A percentile compares a stretch with the other conserved stretches of the same genome.
These are phyloP conservation scores for Apiospora malaysiana DNA, from an alignment of 2,329 filamentous ascomycete species.

Conservation along the genomic window DNA sequence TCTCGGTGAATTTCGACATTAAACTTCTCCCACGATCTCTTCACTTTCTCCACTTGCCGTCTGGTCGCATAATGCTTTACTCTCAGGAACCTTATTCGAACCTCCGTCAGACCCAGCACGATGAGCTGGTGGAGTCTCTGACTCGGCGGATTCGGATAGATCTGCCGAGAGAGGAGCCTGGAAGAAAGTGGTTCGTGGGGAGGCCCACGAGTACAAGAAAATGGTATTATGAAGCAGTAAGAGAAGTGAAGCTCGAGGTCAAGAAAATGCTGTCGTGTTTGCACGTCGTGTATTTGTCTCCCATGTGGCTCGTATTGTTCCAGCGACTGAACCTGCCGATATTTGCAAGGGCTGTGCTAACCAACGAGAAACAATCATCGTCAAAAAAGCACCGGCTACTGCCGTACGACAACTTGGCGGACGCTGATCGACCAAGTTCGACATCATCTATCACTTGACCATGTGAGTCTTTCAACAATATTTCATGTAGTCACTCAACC, in stretches of 20 bases:
- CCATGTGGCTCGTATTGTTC: not conserved
- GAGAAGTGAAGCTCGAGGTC: accelerated
- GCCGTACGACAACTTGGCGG: not conserved
- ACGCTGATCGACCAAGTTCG: not conserved
- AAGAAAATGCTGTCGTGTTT: not conserved
- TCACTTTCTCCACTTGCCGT: not conserved
- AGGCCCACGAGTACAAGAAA: not conserved
- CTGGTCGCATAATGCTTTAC: not conserved
- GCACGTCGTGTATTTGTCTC: not conserved
- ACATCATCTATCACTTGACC: not conserved
- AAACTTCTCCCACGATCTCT: not conserved
- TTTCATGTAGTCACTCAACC: not conserved
- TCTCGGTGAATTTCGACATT: not conserved
- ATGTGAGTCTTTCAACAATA: not conserved
- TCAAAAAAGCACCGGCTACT: not conserved
- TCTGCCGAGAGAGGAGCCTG: not conserved
- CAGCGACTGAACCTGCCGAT: not conserved
- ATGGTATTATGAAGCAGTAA: not conserved
- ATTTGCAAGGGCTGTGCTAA: not conserved
- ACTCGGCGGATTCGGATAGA: not conserved
- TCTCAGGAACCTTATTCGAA: not conserved
- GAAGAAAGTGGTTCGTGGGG: not conserved
- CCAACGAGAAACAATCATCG: not conserved
- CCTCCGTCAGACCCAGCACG: not conserved
- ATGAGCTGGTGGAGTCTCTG: not conserved